Evolutionary conservation across 2,329 filamentous ascomycete genomes (phyloP).

Genomic region (Geosmithia flava): DNA sequence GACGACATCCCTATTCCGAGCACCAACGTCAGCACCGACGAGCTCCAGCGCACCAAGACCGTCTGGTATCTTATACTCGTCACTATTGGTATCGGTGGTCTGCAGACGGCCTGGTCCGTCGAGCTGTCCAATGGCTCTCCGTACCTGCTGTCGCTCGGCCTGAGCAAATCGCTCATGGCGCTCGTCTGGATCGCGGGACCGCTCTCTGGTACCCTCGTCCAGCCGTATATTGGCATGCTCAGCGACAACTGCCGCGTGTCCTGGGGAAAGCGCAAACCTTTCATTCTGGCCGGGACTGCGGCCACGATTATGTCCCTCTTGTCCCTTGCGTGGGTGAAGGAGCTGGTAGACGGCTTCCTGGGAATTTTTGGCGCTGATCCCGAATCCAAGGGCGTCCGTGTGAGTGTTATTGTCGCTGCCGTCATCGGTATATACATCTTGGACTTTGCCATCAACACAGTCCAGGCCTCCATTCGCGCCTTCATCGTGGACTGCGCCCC

Average conservation of each 20-base stretch:
- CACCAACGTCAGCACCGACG: slow-evolving; percentile 7
- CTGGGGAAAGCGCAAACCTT: slow-evolving; percentile 73
- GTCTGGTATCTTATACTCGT: slow-evolving; percentile 76
- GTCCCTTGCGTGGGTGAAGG: slow-evolving; percentile 61
- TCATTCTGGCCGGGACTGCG: slow-evolving; percentile 59
- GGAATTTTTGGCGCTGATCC: slow-evolving; percentile 57
- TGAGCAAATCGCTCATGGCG: slow-evolving; percentile 74
- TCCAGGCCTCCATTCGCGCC: slow-evolving; percentile 82
- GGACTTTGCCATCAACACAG: slow-evolving; percentile 93
- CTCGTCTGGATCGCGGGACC: slow-evolving; percentile 79
- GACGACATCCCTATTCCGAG: slow-evolving; percentile 4
- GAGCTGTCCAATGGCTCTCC: slow-evolving; percentile 89
- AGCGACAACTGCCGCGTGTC: slow-evolving; percentile 64
- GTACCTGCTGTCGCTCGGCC: slow-evolving; percentile 65
- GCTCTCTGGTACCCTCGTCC: slow-evolving; percentile 64
- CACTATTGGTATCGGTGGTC: slow-evolving; percentile 74
- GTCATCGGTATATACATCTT: slow-evolving; percentile 81
- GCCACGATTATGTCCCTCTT: slow-evolving; percentile 58
- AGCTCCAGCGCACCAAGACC: slow-evolving; percentile 58
- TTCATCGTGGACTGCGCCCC: slow-evolving; percentile 92
- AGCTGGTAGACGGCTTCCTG: slow-evolving; percentile 57
- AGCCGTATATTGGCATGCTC: slow-evolving; percentile 71
- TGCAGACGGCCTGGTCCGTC: slow-evolving; percentile 93
- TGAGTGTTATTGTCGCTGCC: slow-evolving; percentile 61
- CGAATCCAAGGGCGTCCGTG: slow-evolving; percentile 52